Evolutionary conservation across 2,329 filamentous ascomycete genomes (phyloP), one percentile per base, ranked within the genome.

Genomic region (Fusarium oxysporum): DNA sequence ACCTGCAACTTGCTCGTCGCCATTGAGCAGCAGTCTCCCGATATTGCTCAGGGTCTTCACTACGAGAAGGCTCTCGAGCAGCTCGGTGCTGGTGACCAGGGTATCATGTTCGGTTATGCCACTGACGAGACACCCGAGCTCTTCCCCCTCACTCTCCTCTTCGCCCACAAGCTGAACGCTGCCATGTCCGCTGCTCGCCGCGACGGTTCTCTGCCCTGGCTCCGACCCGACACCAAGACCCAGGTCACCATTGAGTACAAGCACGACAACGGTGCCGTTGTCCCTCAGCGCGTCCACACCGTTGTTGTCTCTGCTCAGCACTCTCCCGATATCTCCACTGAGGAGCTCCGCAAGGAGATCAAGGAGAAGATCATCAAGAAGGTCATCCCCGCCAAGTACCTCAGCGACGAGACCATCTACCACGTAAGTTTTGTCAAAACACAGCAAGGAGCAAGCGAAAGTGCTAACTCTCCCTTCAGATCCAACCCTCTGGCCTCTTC

Each of bases 71-170:
- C 94, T 78, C 92, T 99, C 55, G 96, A 99, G 91, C 92, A 97
- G 87, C 92, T 99, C 76, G 96, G 96, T 86, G 96, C 96, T 73
- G 96, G 96, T 92, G 96, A 99, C 87, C 96, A 99, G 90, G 96
- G 96, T 89, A 98, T 99, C 90, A 99, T 99, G 96, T 99, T 99
- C 86, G 96, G 96, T 81, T 99, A 99, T 90, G 96, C 96, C 85
- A 97, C 96, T 81, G 96, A 99, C 82, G 96, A 99, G 91, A 98
- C 96, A 80, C 95, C 96, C 72, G 96, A 99, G 88, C 91, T 97
- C 79, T 93, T 98, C 83, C 96, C 96, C 77, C 89, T 99, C 81
- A 98, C 96, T 80, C 90, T 98, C 78, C 90, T 96, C 81, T 91
- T 98, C 82, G 93, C 96, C 81, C 96, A 99, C 91, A 95, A 95